Base-by-base conservation (phyloP, 495 filamentous ascomycete genomes). In the Parathielavia hyrcaniae region DNA sequence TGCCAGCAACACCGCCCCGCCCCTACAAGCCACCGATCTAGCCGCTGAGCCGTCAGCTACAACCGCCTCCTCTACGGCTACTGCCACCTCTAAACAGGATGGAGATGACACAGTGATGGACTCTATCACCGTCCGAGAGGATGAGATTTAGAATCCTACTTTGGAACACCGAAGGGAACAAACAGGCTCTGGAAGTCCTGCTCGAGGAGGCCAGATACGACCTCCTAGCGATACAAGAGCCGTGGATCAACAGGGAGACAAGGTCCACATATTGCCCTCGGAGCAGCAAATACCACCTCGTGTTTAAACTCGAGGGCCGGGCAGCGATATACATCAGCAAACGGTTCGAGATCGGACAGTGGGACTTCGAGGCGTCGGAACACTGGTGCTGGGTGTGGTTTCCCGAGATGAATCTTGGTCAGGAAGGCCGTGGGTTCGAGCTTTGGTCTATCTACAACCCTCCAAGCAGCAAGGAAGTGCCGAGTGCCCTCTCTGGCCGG, bases 361-460 rank as follows among this genome's bases (percentile, higher is more conserved):
- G 40, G 52, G 52, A 55, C 11, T 55, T 9, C 14, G 40, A 43
- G 36, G 5, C 26, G 0, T 17, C 52, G 1, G 23, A 35, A 20
- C 19, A 55, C 40, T 46, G 26, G 22, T 55, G 39, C 52, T 4
- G 40, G 22, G 52, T 55, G 8, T 35, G 40, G 52, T 55, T 46
- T 22, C 40, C 23, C 13, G 40, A 4, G 17, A 12, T 22, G 20
- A 9, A 53, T 3, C 40, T 43, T n/a, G 40, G 40, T 14, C 40
- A 43, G 40, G 11, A 16, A 8, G 19, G 30, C 14, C 10, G 23
- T 20, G 40, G 38, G 1, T 20, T 55, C 1, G 52, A 55, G n/a
- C 16, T 55, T 0, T 55, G 52, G 52, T 55, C 52, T 44, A 55
- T 55, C 52, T 55, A 55, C 40, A 55, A 55, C 26, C 52, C 52